phyloP scores from a whole-genome alignment of 768 basidiomycete species.

The Trametes gibbosa region DNA sequence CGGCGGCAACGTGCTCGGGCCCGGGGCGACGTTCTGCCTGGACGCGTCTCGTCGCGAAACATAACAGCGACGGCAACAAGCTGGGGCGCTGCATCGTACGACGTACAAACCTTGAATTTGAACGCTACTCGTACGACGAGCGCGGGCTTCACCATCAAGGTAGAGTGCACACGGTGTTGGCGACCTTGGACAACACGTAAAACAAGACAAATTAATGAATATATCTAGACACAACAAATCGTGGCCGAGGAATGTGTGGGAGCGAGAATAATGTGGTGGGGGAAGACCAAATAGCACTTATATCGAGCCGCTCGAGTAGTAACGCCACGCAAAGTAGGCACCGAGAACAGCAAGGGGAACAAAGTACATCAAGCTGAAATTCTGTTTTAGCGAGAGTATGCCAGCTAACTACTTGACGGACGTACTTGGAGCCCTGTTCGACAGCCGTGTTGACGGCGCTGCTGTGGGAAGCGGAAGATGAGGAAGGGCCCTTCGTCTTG shows the following conservation, averaged over 20 bases:
- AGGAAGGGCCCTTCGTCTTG: conserved; percentile 49
- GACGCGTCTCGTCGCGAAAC: too few relatives aligned
- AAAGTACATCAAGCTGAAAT: conserved; percentile 73
- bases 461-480: conserved; percentile 42
- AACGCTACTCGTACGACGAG: neutral
- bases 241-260: neutral
- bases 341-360: conserved; percentile 75
- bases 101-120: neutral
- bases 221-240: conserved; percentile 15
- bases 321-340: conserved; percentile 87
- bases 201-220: conserved; percentile 14
- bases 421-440: conserved; percentile 69
- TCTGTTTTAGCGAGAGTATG: neutral
- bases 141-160: neutral
- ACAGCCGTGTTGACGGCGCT: conserved; percentile 42
- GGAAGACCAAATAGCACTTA: conserved; percentile 30
- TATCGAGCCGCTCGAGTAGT: conserved; percentile 51
- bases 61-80: neutral
- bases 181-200: neutral
- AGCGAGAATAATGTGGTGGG: neutral
- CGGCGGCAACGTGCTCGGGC: too few relatives aligned
- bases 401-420: conserved; percentile 16
- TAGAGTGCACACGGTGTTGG: neutral
- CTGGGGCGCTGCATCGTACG: neutral
- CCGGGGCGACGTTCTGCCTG: too few relatives aligned